Percentiles rank a stretch among this genome's conserved stretches.
These are phyloP conservation scores for Pythium insidiosum DNA, from an alignment of 352 stramenopile species.

Conservation along the genomic window DNA sequence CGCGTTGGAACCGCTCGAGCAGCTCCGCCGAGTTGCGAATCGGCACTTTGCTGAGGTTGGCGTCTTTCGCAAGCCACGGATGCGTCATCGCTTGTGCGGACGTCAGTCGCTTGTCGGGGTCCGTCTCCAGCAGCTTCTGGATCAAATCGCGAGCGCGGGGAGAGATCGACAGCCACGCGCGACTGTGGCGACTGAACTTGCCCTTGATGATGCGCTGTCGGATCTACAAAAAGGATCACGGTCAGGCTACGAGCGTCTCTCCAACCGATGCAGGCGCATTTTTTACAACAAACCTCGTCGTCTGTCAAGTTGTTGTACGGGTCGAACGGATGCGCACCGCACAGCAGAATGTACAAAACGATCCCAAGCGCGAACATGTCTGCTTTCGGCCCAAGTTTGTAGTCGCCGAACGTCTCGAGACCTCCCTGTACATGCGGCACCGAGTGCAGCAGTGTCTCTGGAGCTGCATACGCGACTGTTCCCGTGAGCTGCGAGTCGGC, in stretches of 20 bases:
- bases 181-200: conserved; percentile 64
- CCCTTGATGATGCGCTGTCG: conserved; percentile 70
- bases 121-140: conserved; percentile 52
- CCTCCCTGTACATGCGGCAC: conserved; percentile 11
- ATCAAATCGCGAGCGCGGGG: conserved; percentile 59
- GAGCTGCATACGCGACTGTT: conserved; percentile 67
- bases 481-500: conserved; percentile 66
- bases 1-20: conserved; percentile 74
- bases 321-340: conserved; percentile 77
- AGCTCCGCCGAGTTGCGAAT: conserved; percentile 64
- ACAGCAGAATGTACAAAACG: conserved; percentile 81
- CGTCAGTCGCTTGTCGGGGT: conserved; percentile 57
- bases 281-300: too few relatives aligned
- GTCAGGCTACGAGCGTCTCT: too few relatives aligned
- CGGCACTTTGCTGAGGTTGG: conserved; percentile 40
- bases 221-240: conserved; percentile 46
- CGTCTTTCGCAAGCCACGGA: conserved; percentile 55
- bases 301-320: conserved; percentile 82
- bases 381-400: conserved; percentile 57
- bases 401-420: conserved; percentile 17
- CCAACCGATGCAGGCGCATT: too few relatives aligned
- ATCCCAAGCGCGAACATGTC: conserved; percentile 83
- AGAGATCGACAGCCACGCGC: conserved; percentile 68
- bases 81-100: conserved; percentile 58
- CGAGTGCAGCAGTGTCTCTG: conserved; percentile 50